Evolutionary conservation across 177 flowering plant species (phyloP), one percentile per base, ranked within the genome.

Genomic region (Telopea speciosissima): DNA sequence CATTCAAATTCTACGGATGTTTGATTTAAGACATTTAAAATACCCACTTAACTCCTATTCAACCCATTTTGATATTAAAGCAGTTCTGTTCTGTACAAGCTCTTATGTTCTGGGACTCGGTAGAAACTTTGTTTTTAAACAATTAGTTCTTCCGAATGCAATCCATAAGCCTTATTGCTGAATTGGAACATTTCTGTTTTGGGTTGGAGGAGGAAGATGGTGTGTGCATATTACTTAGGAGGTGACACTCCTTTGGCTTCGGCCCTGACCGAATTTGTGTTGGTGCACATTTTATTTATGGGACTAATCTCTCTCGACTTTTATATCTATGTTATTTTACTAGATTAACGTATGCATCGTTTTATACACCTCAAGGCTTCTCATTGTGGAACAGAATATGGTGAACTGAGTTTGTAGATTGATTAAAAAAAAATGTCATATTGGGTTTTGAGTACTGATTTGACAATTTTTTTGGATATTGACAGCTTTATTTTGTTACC

Each of bases 401-500:
- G 2, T 52, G 17, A 2, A 52, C 5, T 9, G 5, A 14, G 17
- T 52, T 52, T 52, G 17, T 52, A 1, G 19, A 14, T 52, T 52
- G 17, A 14, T 19, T 52, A 11, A 12, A 4, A 12, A 11, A 14
- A 14, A 14, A 14, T 14, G n/a, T 52, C 21, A 14, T 14, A 1
- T 52, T 14, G n/a, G 17, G 58, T 52, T 52, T 52, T 19, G n/a
- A 52, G n/a, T 52, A 52, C 58, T 52, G 58, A 52, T 52, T 52
- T 52, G 1, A 52, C 58, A 14, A 14, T 52, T 52, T 52, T 52
- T 62, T 71, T 89, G 73, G 26, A 25, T 22, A 22, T 23, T 24
- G 14, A 13, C 24, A 22, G 63, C 24, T 56, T 49, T 24, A 42
- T 56, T 71, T 28, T 36, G 40, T 36, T 36, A 36, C 8, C 40